Evolutionary conservation across 2,329 filamentous ascomycete genomes (phyloP), one percentile per base, ranked within the genome.

Genomic region (Sporothrix curviconia): DNA sequence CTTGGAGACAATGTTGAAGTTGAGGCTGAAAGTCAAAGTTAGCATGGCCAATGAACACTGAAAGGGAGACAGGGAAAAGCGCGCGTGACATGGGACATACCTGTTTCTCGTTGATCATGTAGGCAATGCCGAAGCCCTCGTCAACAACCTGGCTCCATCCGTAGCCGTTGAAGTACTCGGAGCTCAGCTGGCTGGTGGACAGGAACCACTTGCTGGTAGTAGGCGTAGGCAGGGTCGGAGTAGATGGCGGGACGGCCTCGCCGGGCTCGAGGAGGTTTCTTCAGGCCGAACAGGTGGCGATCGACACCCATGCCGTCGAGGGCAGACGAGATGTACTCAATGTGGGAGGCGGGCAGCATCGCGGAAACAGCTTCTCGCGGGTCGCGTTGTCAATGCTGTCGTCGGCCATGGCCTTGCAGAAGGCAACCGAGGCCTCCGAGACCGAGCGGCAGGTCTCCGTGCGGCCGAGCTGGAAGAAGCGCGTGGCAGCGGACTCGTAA

Each of bases 121-220:
- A 99, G 39, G 94, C 94, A 69, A 99, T 95, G 63, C 94, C 94
- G 74, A 94, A 99, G 30, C 94, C 94, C 60, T 87, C 89, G 68
- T 97, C 92, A 56, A 97, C 88, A 54, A 99, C 94, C 77, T 99
- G 92, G 69, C 89, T 94, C 94, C 94, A 99, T 46, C 94, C 94
- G 73, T 99, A 99, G 24, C 95, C 94, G 71, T 99, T 99, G 76
- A 97, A 99, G 79, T 89, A 96, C 77, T 99, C 95, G 34, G 87
- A 92, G 74, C 88, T 94, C 70, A 99, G 77, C 77, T 99, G 95
- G 60, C 85, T 90, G 28, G 86, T 90, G 28, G 87, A 92, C 59
- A 99, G 78, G 74, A 85, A 96, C 94, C 94, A 99, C 14, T 86
- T 90, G 68, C 81, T 78, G 59, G 86, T n/a, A 92, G 78, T 97